Evolutionary conservation across 176 grass and related monocot species (phyloP), one percentile per base, ranked within the genome.

Genomic region (Echinochloa phyllopogon): DNA sequence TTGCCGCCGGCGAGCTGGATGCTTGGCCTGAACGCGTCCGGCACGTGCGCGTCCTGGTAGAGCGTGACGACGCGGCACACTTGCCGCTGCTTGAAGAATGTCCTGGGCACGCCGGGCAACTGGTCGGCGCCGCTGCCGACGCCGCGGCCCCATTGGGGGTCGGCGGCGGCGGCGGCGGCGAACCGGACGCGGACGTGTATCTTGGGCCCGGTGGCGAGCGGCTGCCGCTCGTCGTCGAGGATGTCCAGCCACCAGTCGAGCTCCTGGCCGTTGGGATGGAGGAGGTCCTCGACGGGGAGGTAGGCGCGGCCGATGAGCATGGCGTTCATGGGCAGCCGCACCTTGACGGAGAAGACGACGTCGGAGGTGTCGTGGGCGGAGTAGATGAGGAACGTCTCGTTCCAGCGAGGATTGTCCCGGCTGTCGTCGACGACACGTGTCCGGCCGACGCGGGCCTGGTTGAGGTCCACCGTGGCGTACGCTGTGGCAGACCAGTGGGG

Each of bases 21-120:
- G 2, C 10, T 2, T 2, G 68, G 68, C 41, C 0, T 8, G 68
- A 47, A 71, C 41, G 11, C 17, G 62, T 71, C 68, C 2, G 12
- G 41, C 5, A 71, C 41, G 41, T 71, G 67, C 21, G 67, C 67
- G 67, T 70, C 67, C 67, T 70, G 40, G 67, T 70, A 70, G 40
- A 45, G 41, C 10, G 40, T 44, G 10, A 70, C 41, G 10, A 70
- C 41, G 10, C 10, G 10, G 10, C 67, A 70, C 40, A 40, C 67
- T 0, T 6, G 1, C 21, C 40, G 40, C 20, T 70, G 67, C 67
- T 70, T 44, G 67, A 70, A 70, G 41, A 70, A 70, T 41, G 67
- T 70, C 10, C 12, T 6, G 0, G 67, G 67, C 10, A 69, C 67
- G 20, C 67, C 67, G 9, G 4, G 0, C 40, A 14, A 69, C 40